Base-by-base conservation (phyloP, 2,329 filamentous ascomycete species). In the Colletotrichum musicola region DNA sequence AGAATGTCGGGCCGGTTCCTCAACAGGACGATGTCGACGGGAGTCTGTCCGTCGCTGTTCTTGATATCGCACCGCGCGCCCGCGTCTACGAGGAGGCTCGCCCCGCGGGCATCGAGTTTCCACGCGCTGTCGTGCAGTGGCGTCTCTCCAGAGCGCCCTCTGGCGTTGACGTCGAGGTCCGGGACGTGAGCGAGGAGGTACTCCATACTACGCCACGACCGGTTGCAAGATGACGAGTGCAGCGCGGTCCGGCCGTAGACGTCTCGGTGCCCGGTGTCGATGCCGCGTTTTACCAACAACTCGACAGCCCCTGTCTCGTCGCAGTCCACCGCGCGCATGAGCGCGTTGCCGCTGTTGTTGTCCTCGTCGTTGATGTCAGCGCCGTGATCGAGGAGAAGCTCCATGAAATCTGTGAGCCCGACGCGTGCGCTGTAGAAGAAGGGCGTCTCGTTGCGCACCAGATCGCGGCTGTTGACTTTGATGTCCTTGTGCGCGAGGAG, bases 181-280 rank as follows among this genome's bases (percentile, higher is more conserved):
- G 56, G 56, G 18, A 59, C 56, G 30, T 59, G 9, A 2, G 18
- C 14, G 44, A 59, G 56, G n/a, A 59, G 35, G 25, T 59, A 59
- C 25, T 59, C 44, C 56, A 49, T 49, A 30, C 42, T 59, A 12
- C 42, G 22, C 56, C 56, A 50, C 6, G 56, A 59, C 16, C n/a
- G 56, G 14, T 59, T 59, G 20, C 42, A 49, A 6, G 56, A 22
- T 16, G 56, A 44, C n/a, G 56, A 59, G 56, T 59, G 56, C 10
- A 59, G 56, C 42, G 56, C 56, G 10, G 56, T 59, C 42, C 56
- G 56, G 22, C 56, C 56, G 14, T 35, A 49, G 25, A 59, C 16
- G 27, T 59, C 56, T 35, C 25, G 18, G 44, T 59, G 56, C 56
- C 35, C 47, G 56, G 38, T 30, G 27, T 59, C 25, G 7, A 59